Conservation (phyloP, 2,329 filamentous ascomycete species). For the Aspergillus amoenus region DNA sequence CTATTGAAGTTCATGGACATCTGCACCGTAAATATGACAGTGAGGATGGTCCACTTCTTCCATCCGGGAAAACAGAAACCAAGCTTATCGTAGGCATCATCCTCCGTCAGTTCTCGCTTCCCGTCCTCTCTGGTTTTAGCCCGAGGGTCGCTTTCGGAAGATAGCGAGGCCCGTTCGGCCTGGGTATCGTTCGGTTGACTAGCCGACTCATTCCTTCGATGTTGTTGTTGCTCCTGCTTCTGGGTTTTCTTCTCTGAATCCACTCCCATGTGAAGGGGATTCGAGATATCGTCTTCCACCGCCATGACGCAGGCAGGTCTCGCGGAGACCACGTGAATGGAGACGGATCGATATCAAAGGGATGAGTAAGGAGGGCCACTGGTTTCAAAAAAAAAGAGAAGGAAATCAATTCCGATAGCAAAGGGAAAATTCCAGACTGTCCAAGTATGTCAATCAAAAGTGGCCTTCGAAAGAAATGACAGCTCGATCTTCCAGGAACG, state of each 20-base stretch:
- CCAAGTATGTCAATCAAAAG: neutral
- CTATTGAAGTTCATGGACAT: conserved; percentile 80
- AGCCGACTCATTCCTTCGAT: neutral
- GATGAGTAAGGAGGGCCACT: neutral
- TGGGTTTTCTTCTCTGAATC: conserved; percentile 3
- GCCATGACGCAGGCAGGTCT: neutral
- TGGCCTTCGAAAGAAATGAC: neutral
- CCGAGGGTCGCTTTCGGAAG: conserved; percentile 15
- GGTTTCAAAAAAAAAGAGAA: neutral
- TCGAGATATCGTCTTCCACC: neutral
- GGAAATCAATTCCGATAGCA: neutral
- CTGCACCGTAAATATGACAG: conserved; percentile 70
- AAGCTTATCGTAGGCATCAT: conserved; percentile 63
- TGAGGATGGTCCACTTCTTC: conserved; percentile 72
- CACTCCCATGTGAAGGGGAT: neutral
- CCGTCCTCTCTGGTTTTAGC: conserved; percentile 19
- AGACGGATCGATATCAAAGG: neutral
- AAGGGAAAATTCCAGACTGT: neutral
- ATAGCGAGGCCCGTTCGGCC: conserved; percentile 17
- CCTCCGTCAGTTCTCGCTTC: conserved; percentile 45
- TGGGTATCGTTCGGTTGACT: conserved; percentile 13
- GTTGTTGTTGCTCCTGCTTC: neutral
- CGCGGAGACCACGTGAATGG: neutral
- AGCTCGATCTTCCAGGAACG: conserved; percentile 1
- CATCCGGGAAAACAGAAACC: conserved; percentile 56